Base-by-base conservation (phyloP, 2,329 filamentous ascomycete genomes). In the Xylariales sp. region DNA sequence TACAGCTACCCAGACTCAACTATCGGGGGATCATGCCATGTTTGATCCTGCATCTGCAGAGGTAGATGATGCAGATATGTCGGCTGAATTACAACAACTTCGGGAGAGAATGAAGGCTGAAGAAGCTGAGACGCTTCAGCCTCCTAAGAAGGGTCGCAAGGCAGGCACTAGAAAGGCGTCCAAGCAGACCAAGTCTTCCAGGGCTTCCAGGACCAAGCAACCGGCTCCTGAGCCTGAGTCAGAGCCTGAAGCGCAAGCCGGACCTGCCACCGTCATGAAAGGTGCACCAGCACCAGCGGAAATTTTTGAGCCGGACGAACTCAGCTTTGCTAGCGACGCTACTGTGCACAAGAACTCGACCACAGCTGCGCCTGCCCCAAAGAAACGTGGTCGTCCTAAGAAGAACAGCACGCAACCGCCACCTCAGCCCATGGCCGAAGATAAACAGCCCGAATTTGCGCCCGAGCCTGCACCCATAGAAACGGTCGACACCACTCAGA, bases 111-210 rank as follows among this genome's bases (percentile, higher is more conserved):
- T 76, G 66, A 61, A 66, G 18, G 50, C 61, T 4, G 60, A 70
- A 14, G 56, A 57, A 18, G 45, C 56, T 7, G 66, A 71, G 29
- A 52, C 62, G n/a, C 50, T 74, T 0, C 58, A 64, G 4, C 62
- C 73, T 9, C 66, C 73, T 4, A 79, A 79, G 58, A 79, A 76
- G 54, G 73, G 70, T 19, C 71, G 71, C 36, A 78, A 78, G 50
- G 56, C 70, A 5, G 56, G 54, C 3, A 60, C 66, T 3, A 68
- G 69, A 32, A 80, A 78, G 48, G 65, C 50, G 1, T 74, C 75
- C 0, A 78, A 76, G 55, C 71, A 74, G 47, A 66, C 66, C 8
- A 73, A 71, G 38, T 46, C 61, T 5, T 69, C 64, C 51, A 75
- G 72, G 51, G 44, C 58, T 6, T 70, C 70, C 48, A 55, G 63